A percentile compares a stretch with the other conserved stretches of the same genome.
Conservation (phyloP, 306 rosid species). For the Cucurbita ficifolia region DNA sequence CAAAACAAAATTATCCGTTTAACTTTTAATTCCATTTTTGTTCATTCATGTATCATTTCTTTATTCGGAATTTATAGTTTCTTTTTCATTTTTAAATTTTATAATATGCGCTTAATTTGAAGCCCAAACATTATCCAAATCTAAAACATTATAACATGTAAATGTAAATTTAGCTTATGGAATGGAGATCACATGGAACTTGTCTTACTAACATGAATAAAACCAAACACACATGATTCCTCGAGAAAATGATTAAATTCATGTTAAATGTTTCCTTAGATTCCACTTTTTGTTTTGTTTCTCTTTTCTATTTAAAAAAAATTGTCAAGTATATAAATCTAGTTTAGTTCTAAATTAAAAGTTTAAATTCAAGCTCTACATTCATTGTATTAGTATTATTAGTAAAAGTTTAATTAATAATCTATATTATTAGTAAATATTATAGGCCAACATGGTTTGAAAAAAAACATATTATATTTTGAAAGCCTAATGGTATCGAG, state of each 20-base stretch:
- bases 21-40: too few relatives aligned
- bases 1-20: too few relatives aligned
- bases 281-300: neutral
- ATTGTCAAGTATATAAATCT: too few relatives aligned
- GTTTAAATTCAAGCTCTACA: too few relatives aligned
- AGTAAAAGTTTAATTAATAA: too few relatives aligned
- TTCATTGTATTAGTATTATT: too few relatives aligned
- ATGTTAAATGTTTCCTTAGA: neutral
- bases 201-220: neutral
- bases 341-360: too few relatives aligned
- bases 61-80: neutral
- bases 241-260: neutral
- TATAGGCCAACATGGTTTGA: too few relatives aligned
- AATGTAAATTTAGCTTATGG: neutral
- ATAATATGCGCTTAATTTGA: neutral
- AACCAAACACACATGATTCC: constrained; percentile 3
- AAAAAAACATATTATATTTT: too few relatives aligned
- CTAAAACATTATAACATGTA: neutral
- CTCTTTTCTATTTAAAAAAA: neutral
- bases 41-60: too few relatives aligned
- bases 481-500: too few relatives aligned
- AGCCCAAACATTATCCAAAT: neutral
- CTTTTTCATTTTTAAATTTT: neutral
- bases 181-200: neutral
- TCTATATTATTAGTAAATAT: too few relatives aligned